Evolutionary conservation across 805 yeast species (phyloP).

Genomic region (Pichia sporocuriosa): DNA sequence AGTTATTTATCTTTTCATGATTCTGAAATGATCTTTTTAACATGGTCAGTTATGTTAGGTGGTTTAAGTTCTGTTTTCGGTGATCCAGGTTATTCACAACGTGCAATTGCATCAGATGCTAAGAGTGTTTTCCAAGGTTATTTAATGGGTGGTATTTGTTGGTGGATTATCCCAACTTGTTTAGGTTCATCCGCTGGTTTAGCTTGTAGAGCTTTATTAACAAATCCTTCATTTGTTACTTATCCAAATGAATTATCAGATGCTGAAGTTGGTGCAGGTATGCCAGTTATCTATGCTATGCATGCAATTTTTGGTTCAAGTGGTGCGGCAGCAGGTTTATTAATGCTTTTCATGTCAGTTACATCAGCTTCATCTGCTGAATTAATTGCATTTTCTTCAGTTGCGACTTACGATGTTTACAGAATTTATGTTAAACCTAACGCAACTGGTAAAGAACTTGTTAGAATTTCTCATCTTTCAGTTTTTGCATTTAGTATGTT

Average conservation of each 20-base stretch:
- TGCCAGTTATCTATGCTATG: slow-evolving; percentile 33
- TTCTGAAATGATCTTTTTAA: slow-evolving; percentile 27
- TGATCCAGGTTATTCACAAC: slow-evolving; percentile 30
- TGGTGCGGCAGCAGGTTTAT: slow-evolving; percentile 36
- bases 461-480: slow-evolving; percentile 29
- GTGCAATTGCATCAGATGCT: slow-evolving; percentile 37
- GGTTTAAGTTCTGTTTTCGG: slow-evolving; percentile 26
- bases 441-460: slow-evolving; percentile 34
- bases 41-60: slow-evolving; percentile 29
- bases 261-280: slow-evolving; percentile 34
- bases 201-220: slow-evolving; percentile 30
- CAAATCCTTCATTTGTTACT: slow-evolving; percentile 31
- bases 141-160: slow-evolving; percentile 31
- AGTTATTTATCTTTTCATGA: slow-evolving; percentile 29
- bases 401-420: slow-evolving; percentile 35
- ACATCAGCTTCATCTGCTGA: slow-evolving; percentile 40
- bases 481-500: slow-evolving; percentile 38
- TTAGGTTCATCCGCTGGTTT: slow-evolving; percentile 40
- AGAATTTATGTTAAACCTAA: slow-evolving; percentile 34
- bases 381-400: slow-evolving; percentile 35
- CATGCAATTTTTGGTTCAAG: slow-evolving; percentile 32
- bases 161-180: slow-evolving; percentile 33
- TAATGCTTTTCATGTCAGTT: slow-evolving; percentile 37
- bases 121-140: slow-evolving; percentile 31
- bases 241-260: slow-evolving; percentile 35